Evolutionary conservation across 1,284 basidiomycete genomes (phyloP).

Genomic region (Sanguinoderma infundibulare): DNA sequence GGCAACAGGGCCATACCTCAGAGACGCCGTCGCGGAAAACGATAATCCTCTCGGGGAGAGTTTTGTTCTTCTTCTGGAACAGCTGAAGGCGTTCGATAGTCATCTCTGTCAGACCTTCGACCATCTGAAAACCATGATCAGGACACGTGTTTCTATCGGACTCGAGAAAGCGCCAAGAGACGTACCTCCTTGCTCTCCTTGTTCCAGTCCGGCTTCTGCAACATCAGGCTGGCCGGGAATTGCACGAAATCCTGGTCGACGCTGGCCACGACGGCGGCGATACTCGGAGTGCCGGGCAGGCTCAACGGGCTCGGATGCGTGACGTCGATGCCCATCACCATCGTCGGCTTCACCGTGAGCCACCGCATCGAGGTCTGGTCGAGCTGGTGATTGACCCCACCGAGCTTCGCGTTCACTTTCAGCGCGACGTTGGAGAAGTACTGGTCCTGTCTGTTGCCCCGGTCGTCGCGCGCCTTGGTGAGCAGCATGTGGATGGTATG

Average conservation of each 20-base stretch:
- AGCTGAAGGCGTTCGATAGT: constrained; percentile 66
- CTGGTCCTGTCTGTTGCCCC: constrained; percentile 61
- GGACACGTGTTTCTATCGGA: neutral
- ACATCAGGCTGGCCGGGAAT: constrained; percentile 69
- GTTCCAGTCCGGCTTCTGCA: constrained; percentile 57
- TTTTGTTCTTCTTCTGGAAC: constrained; percentile 56
- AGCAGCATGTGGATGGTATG: constrained; percentile 70
- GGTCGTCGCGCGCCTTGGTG: constrained; percentile 57
- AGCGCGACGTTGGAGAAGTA: constrained; percentile 76
- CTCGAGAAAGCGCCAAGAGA: neutral
- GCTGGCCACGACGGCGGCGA: constrained; percentile 79
- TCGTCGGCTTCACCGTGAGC: constrained; percentile 64
- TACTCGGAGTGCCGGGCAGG: constrained; percentile 68
- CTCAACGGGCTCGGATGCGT: constrained; percentile 70
- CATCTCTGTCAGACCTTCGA: constrained; percentile 67
- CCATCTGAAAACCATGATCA: constrained; percentile 53
- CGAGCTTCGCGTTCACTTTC: constrained; percentile 76
- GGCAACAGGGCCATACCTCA: constrained; percentile 57
- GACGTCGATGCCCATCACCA: constrained; percentile 83
- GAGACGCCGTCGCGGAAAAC: constrained; percentile 80
- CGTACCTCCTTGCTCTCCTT: constrained; percentile 60
- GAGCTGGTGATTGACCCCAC: constrained; percentile 75
- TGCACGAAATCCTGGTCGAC: constrained; percentile 68
- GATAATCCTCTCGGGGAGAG: constrained; percentile 65
- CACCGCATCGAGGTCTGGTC: constrained; percentile 60